These are phyloP conservation scores for Cercospora sp. DNA, from an alignment of 2,329 filamentous ascomycete species.

Conservation along the genomic window DNA sequence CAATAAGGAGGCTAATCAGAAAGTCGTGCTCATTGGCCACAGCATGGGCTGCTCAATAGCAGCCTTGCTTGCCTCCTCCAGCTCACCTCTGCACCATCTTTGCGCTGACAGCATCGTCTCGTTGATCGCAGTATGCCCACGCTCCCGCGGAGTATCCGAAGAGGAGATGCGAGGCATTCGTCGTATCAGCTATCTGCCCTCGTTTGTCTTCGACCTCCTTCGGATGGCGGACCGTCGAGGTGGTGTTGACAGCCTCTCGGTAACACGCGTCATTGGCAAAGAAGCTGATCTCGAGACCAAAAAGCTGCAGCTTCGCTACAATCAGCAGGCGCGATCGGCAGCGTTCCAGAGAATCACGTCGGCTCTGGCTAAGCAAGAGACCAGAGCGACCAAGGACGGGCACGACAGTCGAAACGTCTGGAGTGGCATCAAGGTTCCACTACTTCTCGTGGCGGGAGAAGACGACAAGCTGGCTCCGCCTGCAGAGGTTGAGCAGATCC, in stretches of 20 bases:
- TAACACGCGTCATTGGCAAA: slow-evolving; percentile 71
- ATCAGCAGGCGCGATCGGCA: slow-evolving; percentile 76
- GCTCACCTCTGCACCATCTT: slow-evolving; percentile 53
- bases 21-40: slow-evolving; percentile 79
- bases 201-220: slow-evolving; percentile 72
- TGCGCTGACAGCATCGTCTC: slow-evolving; percentile 66
- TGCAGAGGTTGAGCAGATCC: slow-evolving; percentile 68
- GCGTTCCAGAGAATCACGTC: slow-evolving; percentile 79
- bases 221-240: slow-evolving; percentile 76
- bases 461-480: slow-evolving; percentile 75
- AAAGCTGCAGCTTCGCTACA: slow-evolving; percentile 70
- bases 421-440: slow-evolving; percentile 69
- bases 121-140: slow-evolving; percentile 78
- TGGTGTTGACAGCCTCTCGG: slow-evolving; percentile 74
- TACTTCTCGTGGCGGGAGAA: slow-evolving; percentile 77
- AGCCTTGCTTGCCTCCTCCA: slow-evolving; percentile 66
- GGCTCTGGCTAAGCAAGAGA: slow-evolving; percentile 55
- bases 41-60: slow-evolving; percentile 85
- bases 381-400: slow-evolving; percentile 8
- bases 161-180: slow-evolving; percentile 50
- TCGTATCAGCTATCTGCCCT: slow-evolving; percentile 67
- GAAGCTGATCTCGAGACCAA: slow-evolving; percentile 66
- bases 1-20: slow-evolving; percentile 63
- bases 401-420: slow-evolving; percentile 63
- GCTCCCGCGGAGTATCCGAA: slow-evolving; percentile 56